Base-by-base conservation (phyloP, 306 rosid genomes). In the Myrica gale region DNA sequence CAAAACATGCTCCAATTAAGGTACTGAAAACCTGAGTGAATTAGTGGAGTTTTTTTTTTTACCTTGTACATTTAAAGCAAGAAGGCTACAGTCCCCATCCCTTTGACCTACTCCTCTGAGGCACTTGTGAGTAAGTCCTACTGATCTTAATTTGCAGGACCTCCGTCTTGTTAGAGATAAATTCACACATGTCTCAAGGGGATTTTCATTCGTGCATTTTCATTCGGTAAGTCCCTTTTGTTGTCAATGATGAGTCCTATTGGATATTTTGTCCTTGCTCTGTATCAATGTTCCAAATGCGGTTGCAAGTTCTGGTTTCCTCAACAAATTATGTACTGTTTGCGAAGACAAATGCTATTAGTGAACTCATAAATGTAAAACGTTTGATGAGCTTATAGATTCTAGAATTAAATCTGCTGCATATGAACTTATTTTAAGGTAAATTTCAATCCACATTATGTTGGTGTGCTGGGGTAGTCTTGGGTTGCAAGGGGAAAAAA, bases 111-210 rank as follows among this genome's bases (percentile, higher is more conserved):
- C 15, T 60, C n/a, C n/a, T 6, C 7, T 66, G 5, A 37, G 42
- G 50, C 45, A 9, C 70, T 62, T 75, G 72, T 82, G 69, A 45
- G 82, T 21, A 73, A 66, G 63, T 65, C 52, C 19, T 23, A 32
- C 73, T 81, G 9, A 72, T 69, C 37, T 79, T 79, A 72, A 76
- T 63, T 76, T 89, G 84, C 90, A 95, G 98, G 98, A 95, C 76
- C 96, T 95, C 78, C 98, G 98, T 32, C 92, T 95, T 81, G 97
- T 95, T 58, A 88, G 97, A 85, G 98, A 95, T 90, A 95, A 92
- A 84, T 95, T 92, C 78, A 95, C 98, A 75, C 97, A 95, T 78
- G 97, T 92, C 83, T 95, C 98, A 46, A 87, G 98, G 85, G 98
- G 98, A 46, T 95, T 95, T 85, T 97, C 98, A 17, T 95, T 95